Evolutionary conservation across 2,329 filamentous ascomycete genomes (phyloP), one percentile per base, ranked within the genome.

Genomic region (Blastomyces emzantsi): DNA sequence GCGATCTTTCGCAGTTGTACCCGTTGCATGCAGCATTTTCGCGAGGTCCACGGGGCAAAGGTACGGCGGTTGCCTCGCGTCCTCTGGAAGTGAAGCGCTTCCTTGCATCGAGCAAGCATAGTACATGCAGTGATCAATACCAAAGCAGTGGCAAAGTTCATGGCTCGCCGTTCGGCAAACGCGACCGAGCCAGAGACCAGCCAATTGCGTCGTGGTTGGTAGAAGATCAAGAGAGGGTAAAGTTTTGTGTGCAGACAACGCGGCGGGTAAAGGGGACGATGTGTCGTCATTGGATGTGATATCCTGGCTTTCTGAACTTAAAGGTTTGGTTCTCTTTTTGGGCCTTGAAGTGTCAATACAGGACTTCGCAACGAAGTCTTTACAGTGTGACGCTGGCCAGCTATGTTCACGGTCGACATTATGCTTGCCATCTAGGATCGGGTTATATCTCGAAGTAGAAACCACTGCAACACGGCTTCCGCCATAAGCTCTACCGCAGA

Each of bases 71-170:
- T 75, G 73, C 25, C 72, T 63, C 9, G 66, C 66, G 63, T 75
- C 73, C 64, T 75, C 73, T 9, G 65, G 49, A 2, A 75, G 65
- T 8, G 70, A 72, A 8, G 68, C 67, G 15, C 66, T 73, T 25
- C 72, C 71, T 56, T 75, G 73, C 72, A 75, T 74, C 5, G 66
- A 64, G 57, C 73, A 74, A 0, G 73, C 72, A 60, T 74, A 73
- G 45, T 73, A 74, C 25, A 82, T 75, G 69, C 87, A 90, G 70
- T 90, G 87, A 8, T 73, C 86, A 17, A 90, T 78, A 0, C 83
- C 85, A 47, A 90, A 81, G 69, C 86, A 90, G 71, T 89, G 87
- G 0, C 85, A 84, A 0, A 90, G 73, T 69, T 90, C 87, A 69
- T 90, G 87, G 1, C 80, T 80, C 1, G 81, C 82, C 0, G 87